A percentile compares a stretch with the other conserved stretches of the same genome.
Evolutionary conservation across 768 basidiomycete genomes (phyloP).

Genomic region (Mycena albidolilacea): DNA sequence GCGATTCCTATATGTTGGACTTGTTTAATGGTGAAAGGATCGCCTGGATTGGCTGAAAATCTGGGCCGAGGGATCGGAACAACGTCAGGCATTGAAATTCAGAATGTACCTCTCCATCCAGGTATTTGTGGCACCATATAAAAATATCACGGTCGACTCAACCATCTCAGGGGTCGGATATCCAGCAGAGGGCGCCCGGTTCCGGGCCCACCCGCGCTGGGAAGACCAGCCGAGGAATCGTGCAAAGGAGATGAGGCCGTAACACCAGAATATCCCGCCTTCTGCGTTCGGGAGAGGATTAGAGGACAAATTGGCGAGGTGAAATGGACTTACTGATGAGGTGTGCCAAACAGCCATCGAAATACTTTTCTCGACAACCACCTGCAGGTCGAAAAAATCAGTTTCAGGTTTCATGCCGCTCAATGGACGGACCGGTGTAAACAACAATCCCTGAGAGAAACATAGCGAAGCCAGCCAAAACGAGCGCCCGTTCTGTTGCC

Average conservation of each 20-base stretch:
- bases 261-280: slow-evolving; percentile 94
- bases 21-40: slow-evolving; percentile 91
- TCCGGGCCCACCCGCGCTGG: slow-evolving; percentile 96
- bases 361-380: slow-evolving; percentile 82
- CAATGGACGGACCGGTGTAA: slow-evolving; percentile 73
- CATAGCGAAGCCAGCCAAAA: slow-evolving; percentile 80
- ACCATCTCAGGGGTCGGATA: slow-evolving; percentile 80
- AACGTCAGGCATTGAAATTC: neutral
- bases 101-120: slow-evolving; percentile 83
- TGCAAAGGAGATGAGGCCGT: slow-evolving; percentile 90
- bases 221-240: slow-evolving; percentile 94
- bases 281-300: slow-evolving; percentile 58
- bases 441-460: slow-evolving; percentile 79
- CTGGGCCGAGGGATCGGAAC: slow-evolving; percentile 49
- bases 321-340: slow-evolving; percentile 79
- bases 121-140: slow-evolving; percentile 92
- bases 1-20: slow-evolving; percentile 97
- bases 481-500: slow-evolving; percentile 71
- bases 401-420: neutral
- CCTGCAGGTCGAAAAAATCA: slow-evolving; percentile 52
- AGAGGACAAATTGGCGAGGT: slow-evolving; percentile 7
- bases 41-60: slow-evolving; percentile 84
- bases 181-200: slow-evolving; percentile 68
- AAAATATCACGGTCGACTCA: slow-evolving; percentile 86
- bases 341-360: slow-evolving; percentile 91